Percentiles rank a stretch among this genome's conserved stretches.
Conservation (phyloP, 805 yeast genomes). For the Suhomyces sp. region DNA sequence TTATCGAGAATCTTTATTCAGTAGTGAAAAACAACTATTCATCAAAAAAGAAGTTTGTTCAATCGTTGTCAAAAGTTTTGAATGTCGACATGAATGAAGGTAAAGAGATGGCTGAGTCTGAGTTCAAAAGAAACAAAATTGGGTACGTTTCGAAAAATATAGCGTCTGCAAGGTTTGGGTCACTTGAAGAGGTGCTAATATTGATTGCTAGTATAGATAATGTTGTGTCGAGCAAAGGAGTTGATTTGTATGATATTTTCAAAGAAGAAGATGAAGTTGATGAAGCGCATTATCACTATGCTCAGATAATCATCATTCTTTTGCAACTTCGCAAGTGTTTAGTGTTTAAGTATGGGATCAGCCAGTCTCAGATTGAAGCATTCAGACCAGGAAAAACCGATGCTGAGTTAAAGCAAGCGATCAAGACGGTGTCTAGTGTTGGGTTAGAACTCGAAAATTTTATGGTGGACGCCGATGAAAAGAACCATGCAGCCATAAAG, state of each 20-base stretch:
- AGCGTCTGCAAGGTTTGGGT: constrained; percentile 33
- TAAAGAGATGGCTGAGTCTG: background rate
- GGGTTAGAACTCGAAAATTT: background rate
- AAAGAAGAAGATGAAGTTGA: constrained; percentile 9
- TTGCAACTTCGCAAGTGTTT: constrained; percentile 19
- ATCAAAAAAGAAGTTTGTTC: constrained; percentile 43
- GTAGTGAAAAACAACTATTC: constrained; percentile 38
- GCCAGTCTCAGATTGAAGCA: constrained; percentile 20
- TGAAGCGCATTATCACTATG: constrained; percentile 8
- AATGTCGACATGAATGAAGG: constrained; percentile 9
- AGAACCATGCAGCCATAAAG: background rate
- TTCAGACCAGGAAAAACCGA: constrained; percentile 31
- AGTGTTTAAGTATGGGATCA: constrained; percentile 19
- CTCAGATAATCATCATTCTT: constrained; percentile 15
- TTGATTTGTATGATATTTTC: constrained; percentile 25
- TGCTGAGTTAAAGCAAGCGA: constrained; percentile 30
- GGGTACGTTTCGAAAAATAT: constrained; percentile 37
- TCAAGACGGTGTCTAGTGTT: constrained; percentile 13
- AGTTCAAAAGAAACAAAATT: background rate
- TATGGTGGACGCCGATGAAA: background rate
- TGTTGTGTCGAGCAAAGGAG: constrained; percentile 40
- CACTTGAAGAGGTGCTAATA: constrained; percentile 51
- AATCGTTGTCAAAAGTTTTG: constrained; percentile 18
- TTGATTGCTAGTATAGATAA: constrained; percentile 45
- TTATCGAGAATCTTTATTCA: constrained; percentile 40